Conservation (phyloP, 352 stramenopile species). For the Phytophthora kernoviae region DNA sequence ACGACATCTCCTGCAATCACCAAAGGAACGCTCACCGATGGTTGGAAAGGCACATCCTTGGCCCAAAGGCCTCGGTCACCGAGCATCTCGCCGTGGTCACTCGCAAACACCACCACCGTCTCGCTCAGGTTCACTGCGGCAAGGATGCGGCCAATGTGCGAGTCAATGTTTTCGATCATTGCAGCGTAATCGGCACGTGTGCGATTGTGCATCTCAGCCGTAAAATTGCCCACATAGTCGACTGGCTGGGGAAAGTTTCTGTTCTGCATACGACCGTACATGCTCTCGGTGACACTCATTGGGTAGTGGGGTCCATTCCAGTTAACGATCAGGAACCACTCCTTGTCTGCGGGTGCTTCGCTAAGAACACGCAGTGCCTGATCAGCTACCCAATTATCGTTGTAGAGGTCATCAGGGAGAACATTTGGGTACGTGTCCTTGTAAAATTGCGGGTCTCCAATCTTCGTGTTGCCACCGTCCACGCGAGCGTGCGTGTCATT, state of each 20-base stretch:
- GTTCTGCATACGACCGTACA: slow-evolving; percentile 33
- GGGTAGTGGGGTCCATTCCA: slow-evolving; percentile 46
- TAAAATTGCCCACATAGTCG: slow-evolving; percentile 39
- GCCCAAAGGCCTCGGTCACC: slow-evolving; percentile 31
- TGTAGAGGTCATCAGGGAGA: slow-evolving; percentile 33
- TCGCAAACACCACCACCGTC: slow-evolving; percentile 38
- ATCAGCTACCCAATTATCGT: slow-evolving; percentile 37
- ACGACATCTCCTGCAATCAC: slow-evolving; percentile 36
- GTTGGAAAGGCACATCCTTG: slow-evolving; percentile 36
- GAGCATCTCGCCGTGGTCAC: slow-evolving; percentile 42
- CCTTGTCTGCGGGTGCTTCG: slow-evolving; percentile 23
- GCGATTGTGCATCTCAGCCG: slow-evolving; percentile 31
- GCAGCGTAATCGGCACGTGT: slow-evolving; percentile 37
- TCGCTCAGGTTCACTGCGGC: slow-evolving; percentile 34
- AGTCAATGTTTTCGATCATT: slow-evolving; percentile 43
- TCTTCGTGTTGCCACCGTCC: slow-evolving; percentile 26
- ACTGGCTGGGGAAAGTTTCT: slow-evolving; percentile 28
- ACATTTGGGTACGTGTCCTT: slow-evolving; percentile 34
- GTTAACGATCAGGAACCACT: slow-evolving; percentile 44
- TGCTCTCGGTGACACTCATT: slow-evolving; percentile 38
- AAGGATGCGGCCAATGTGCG: slow-evolving; percentile 35
- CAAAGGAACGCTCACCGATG: slow-evolving; percentile 33
- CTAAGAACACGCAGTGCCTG: slow-evolving; percentile 27
- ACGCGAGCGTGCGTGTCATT: slow-evolving; percentile 27
- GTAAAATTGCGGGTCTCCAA: slow-evolving; percentile 28